These are phyloP conservation scores for Anisodus acutangulus DNA, from an alignment of 257 asterid species.

Conservation along the genomic window DNA sequence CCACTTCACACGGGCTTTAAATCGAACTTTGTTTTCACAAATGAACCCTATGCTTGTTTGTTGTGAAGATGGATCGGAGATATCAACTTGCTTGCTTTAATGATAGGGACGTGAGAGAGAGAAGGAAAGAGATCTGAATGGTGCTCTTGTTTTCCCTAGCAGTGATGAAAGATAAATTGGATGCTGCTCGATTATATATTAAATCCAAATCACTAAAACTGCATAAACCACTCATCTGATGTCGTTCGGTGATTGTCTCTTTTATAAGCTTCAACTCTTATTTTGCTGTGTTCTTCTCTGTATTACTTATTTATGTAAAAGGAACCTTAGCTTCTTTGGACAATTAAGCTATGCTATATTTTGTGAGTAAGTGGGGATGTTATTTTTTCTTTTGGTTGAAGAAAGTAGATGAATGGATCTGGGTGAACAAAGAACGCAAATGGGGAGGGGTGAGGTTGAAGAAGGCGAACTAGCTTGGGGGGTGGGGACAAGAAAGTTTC, in stretches of 20 bases:
- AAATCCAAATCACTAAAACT: not conserved
- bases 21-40: not conserved
- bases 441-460: not conserved
- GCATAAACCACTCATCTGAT: not conserved
- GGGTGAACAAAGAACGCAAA: not conserved
- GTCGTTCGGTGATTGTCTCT: not conserved
- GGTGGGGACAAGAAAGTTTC: too few species aligned
- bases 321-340: not conserved
- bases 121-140: not conserved
- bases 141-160: not conserved
- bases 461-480: not conserved
- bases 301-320: not conserved
- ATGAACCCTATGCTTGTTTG: not conserved
- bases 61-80: slow-evolving; percentile 7
- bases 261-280: not conserved
- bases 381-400: not conserved
- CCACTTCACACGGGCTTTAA: not conserved
- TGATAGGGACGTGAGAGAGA: not conserved
- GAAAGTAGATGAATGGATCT: not conserved
- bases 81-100: not conserved
- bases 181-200: not conserved
- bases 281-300: not conserved
- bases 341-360: too few species aligned
- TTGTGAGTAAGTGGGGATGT: not conserved
- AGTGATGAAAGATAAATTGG: not conserved